These are phyloP conservation scores for Leptographium lundbergii DNA, from an alignment of 2,329 filamentous ascomycete species.

Conservation along the genomic window DNA sequence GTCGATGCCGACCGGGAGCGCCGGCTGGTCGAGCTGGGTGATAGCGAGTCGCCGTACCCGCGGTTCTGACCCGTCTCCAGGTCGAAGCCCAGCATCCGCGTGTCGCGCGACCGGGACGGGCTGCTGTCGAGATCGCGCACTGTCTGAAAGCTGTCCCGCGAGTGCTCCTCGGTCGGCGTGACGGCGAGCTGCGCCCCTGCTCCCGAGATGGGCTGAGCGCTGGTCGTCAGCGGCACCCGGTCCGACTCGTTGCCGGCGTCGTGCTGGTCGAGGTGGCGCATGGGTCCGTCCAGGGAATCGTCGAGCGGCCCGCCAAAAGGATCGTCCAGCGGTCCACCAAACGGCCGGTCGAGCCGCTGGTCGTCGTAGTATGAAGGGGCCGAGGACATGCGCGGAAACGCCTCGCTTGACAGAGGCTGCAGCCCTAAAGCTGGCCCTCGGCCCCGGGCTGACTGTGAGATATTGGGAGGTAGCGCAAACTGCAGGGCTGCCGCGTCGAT, in stretches of 20 bases:
- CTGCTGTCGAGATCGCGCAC: slow-evolving; percentile 43
- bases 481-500: slow-evolving; percentile 41
- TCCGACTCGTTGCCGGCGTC: slow-evolving; percentile 41
- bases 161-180: slow-evolving; percentile 23
- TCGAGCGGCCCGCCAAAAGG: slow-evolving; percentile 12
- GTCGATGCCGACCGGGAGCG: slow-evolving; percentile 51
- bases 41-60: slow-evolving; percentile 44
- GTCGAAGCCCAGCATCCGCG: slow-evolving; percentile 40
- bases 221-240: slow-evolving; percentile 42
- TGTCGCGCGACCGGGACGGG: slow-evolving; percentile 32
- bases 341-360: slow-evolving; percentile 15
- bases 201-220: slow-evolving; percentile 41
- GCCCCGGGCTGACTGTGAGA: slow-evolving; percentile 20
- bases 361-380: slow-evolving; percentile 23
- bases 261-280: background rate
- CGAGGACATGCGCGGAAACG: background rate
- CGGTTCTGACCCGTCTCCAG: slow-evolving; percentile 46
- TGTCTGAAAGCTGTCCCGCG: slow-evolving; percentile 45
- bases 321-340: slow-evolving; percentile 20
- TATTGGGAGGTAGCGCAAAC: slow-evolving; percentile 40
- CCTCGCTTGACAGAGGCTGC: background rate
- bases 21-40: slow-evolving; percentile 30
- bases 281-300: slow-evolving; percentile 8
- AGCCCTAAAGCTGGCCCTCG: background rate
- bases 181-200: slow-evolving; percentile 28